Evolutionary conservation across 2,329 filamentous ascomycete genomes (phyloP).

Genomic region (Kalaharituber pfeilii): DNA sequence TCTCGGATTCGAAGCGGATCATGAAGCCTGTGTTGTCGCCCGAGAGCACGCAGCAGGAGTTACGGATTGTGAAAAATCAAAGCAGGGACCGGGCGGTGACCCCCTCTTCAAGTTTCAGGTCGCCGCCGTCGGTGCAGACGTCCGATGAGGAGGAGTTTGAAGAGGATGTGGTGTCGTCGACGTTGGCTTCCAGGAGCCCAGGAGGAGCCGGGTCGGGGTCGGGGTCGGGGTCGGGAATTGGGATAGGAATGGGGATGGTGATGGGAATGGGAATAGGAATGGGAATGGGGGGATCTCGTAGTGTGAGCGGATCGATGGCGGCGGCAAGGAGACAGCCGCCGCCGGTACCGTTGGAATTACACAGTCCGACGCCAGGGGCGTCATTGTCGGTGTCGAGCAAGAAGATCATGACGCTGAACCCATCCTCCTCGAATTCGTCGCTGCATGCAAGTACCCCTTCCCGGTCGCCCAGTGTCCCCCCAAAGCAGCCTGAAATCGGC

Average conservation of each 20-base stretch:
- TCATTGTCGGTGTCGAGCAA: background rate
- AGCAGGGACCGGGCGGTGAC: background rate
- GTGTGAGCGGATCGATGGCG: conserved; percentile 12
- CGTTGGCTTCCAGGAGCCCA: too few species aligned
- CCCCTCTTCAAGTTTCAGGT: background rate
- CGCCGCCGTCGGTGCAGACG: conserved; percentile 12
- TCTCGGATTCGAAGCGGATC: conserved; percentile 20
- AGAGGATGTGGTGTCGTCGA: conserved; percentile 8
- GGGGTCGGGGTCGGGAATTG: too few species aligned
- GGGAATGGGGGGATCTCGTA: conserved; percentile 13
- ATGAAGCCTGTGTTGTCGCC: conserved; percentile 1
- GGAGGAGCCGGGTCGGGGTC: too few species aligned
- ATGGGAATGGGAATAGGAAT: conserved; percentile 14
- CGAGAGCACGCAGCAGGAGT: background rate
- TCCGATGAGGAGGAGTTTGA: conserved; percentile 1
- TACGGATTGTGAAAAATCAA: background rate
- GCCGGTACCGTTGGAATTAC: conserved; percentile 12
- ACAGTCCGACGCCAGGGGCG: background rate
- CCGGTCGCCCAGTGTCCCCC: conserved; percentile 9
- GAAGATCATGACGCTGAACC: conserved; percentile 7
- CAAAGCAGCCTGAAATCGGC: conserved; percentile 12
- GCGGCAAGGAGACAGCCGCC: conserved; percentile 10
- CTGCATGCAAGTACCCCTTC: conserved; percentile 9
- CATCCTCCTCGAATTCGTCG: conserved; percentile 8
- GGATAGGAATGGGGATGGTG: conserved; percentile 12